Conservation (phyloP, 768 basidiomycete species). For the Tulasnella sp. region DNA sequence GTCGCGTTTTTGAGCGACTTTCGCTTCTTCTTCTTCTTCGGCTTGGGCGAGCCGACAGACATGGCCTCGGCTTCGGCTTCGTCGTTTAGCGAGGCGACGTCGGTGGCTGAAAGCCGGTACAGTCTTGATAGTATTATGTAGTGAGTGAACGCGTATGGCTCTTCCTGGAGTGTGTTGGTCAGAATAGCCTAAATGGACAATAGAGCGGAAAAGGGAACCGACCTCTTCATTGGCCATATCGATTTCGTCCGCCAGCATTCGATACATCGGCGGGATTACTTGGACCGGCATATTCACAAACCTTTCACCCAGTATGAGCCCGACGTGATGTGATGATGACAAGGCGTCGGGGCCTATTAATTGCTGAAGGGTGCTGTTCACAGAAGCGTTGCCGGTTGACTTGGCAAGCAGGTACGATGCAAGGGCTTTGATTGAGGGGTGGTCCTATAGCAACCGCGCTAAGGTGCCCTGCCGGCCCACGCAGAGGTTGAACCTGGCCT, state of each 20-base stretch:
- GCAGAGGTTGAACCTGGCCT: constrained; percentile 15
- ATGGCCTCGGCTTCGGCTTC: constrained; percentile 22
- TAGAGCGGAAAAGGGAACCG: constrained; percentile 25
- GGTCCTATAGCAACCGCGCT: constrained; percentile 41
- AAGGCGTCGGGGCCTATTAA: constrained; percentile 40
- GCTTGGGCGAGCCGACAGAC: constrained; percentile 24
- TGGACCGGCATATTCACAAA: constrained; percentile 95
- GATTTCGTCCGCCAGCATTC: constrained; percentile 81
- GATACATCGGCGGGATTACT: constrained; percentile 85
- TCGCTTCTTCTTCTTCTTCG: constrained; percentile 38
- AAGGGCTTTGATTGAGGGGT: constrained; percentile 62
- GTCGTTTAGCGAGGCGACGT: constrained; percentile 40
- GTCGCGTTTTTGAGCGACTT: constrained; percentile 37
- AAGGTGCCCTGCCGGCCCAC: not conserved
- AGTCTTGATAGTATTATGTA: constrained; percentile 68
- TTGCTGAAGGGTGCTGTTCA: constrained; percentile 47
- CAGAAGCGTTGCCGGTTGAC: constrained; percentile 40
- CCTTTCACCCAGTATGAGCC: constrained; percentile 78
- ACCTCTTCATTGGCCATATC: constrained; percentile 61
- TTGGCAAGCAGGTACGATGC: constrained; percentile 62
- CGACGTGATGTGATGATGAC: constrained; percentile 46
- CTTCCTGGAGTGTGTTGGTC: constrained; percentile 33
- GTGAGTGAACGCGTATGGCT: constrained; percentile 65
- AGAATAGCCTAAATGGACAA: not conserved
- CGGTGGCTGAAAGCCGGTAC: constrained; percentile 68